A percentile compares a stretch with the other conserved stretches of the same genome.
These are phyloP conservation scores for Didymosphaeria variabile DNA, from an alignment of 2,329 filamentous ascomycete genomes.

Conservation along the genomic window DNA sequence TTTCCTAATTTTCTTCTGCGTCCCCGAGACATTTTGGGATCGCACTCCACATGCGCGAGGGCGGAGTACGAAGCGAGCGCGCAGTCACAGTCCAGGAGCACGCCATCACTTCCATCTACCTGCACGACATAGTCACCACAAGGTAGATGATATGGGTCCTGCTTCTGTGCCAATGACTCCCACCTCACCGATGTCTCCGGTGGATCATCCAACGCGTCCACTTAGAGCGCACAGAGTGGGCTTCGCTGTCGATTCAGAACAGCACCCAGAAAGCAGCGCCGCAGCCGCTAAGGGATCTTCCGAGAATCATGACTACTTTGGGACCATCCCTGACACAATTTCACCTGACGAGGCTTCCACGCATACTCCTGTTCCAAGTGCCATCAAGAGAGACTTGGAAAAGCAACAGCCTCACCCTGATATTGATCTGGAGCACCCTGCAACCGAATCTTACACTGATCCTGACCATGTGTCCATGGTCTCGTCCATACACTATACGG, in stretches of 20 bases:
- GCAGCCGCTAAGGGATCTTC: neutral
- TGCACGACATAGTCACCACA: constrained; percentile 28
- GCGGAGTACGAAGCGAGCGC: constrained; percentile 41
- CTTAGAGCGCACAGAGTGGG: constrained; percentile 63
- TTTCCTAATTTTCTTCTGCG: constrained; percentile 82
- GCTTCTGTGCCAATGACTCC: constrained; percentile 14
- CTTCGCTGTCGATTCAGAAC: constrained; percentile 57
- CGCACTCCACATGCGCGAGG: constrained; percentile 69
- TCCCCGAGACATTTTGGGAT: constrained; percentile 97
- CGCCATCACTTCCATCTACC: constrained; percentile 40
- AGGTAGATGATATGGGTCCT: constrained; percentile 17
- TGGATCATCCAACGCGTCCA: constrained; percentile 23
- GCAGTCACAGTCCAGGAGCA: constrained; percentile 45
- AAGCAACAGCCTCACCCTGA: constrained; percentile 1
- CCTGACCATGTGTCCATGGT: constrained; percentile 37
- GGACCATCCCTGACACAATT: neutral
- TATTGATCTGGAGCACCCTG: neutral
- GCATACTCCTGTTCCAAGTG: neutral
- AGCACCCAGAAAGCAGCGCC: constrained; percentile 14
- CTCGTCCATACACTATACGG: constrained; percentile 68
- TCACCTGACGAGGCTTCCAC: neutral
- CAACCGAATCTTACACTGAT: constrained; percentile 3
- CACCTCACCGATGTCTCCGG: neutral
- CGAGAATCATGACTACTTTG: constrained; percentile 13
- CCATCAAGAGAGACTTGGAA: neutral